A percentile compares a stretch with the other conserved stretches of the same genome.
Conservation (phyloP, 2,329 filamentous ascomycete genomes). For the Fusarium torulosum region DNA sequence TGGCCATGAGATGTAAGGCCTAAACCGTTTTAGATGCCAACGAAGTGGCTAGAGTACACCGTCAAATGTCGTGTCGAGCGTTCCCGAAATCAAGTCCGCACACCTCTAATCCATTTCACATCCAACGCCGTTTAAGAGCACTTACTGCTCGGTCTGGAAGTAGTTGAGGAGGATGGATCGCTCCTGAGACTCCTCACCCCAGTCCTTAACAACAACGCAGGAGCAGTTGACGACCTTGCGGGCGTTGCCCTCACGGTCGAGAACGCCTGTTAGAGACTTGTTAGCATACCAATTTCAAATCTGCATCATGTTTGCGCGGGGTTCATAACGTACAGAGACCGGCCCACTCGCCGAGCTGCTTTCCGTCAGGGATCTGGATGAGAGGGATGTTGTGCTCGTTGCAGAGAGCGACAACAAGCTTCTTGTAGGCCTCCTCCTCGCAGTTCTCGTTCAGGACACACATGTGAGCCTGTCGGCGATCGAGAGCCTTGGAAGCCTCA, state of each 20-base stretch:
- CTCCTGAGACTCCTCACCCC: constrained; percentile 99
- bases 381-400: constrained; percentile 99
- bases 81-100: constrained; percentile 52
- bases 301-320: background rate
- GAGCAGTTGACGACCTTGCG: constrained; percentile 99
- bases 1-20: constrained; percentile 52
- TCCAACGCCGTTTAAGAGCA: constrained; percentile 50
- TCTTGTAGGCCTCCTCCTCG: constrained; percentile 99
- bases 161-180: constrained; percentile 99
- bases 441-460: constrained; percentile 99
- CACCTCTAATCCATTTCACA: constrained; percentile 57
- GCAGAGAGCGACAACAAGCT: constrained; percentile 98
- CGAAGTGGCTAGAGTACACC: constrained; percentile 63
- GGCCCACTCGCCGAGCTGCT: constrained; percentile 99
- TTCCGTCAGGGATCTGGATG: constrained; percentile 99
- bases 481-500: constrained; percentile 98
- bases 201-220: constrained; percentile 99
- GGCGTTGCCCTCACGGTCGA: constrained; percentile 99
- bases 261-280: constrained; percentile 74
- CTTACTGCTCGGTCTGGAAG: constrained; percentile 92
- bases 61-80: constrained; percentile 53
- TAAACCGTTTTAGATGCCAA: constrained; percentile 60
- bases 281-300: constrained; percentile 48
- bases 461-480: constrained; percentile 99
- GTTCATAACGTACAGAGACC: constrained; percentile 86